Evolutionary conservation across 2,329 filamentous ascomycete genomes (phyloP), one percentile per base, ranked within the genome.

Genomic region (Phaeophleospora eucalypticola): DNA sequence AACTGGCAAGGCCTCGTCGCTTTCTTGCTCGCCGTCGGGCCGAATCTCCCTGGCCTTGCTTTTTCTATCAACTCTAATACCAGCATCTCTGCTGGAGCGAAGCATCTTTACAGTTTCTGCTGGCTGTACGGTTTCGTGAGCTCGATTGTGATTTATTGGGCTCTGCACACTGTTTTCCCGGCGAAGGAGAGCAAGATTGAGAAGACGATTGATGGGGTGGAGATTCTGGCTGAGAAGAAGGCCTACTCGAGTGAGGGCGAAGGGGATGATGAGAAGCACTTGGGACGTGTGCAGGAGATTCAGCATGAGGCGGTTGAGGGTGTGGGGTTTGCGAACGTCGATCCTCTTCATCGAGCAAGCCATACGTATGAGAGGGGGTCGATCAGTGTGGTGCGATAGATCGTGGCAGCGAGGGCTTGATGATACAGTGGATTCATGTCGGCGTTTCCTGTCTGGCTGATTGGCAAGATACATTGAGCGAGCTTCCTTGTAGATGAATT

Each of bases 71-170:
- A 71, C 36, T 46, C 60, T 0, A 58, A 46, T 14, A 65, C 68
- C 16, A 56, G 66, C 3, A 68, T 67, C 0, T 74, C 74, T 0
- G 66, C 66, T 0, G 81, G 81, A 0, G 64, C 70, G 0, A 64
- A 68, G 38, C 73, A 68, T 41, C 72, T 82, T 3, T 85, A 83
- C 58, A 72, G 74, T 18, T 81, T 84, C 58, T 80, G 81, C 14
- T 84, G 80, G 79, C 60, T 84, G 18, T 71, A 82, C 33, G 81
- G 81, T 0, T 84, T 84, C 54, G 67, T 74, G 4, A 68, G 64
- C 0, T 79, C 76, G 9, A 73, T 77, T 17, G 36, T 79, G 2
- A 70, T 83, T 0, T 84, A 84, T 63, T 63, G 76, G 2, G 56
- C 48, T 0, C 55, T 83, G 15, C 75, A 69, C 45, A 67, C 63